A percentile compares a stretch with the other conserved stretches of the same genome.
phyloP scores from a whole-genome alignment of 2,329 filamentous ascomycete species.

The Talaromyces sp. region DNA sequence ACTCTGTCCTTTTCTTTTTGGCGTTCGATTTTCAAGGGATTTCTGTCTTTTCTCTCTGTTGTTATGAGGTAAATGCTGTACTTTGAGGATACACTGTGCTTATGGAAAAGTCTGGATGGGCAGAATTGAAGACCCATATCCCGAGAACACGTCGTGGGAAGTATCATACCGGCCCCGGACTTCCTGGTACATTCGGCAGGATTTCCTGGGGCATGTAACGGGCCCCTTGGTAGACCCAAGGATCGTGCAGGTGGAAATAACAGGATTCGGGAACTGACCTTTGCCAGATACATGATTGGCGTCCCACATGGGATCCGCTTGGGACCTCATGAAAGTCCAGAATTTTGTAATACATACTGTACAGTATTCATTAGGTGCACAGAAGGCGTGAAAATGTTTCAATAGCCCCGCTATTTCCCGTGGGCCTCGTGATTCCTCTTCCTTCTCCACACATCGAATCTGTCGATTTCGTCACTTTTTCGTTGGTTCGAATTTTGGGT shows the following conservation, averaged over 20 bases:
- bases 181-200: not conserved
- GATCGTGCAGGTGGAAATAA: not conserved
- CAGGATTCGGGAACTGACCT: conserved; percentile 14
- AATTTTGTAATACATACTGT: conserved; percentile 14
- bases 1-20: no score
- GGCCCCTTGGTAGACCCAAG: not conserved
- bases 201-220: not conserved
- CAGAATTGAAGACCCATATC: not conserved
- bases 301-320: conserved; percentile 5
- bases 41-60: no score
- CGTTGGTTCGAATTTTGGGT: not conserved
- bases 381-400: no score
- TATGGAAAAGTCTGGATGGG: no score
- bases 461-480: not conserved
- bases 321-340: conserved; percentile 8
- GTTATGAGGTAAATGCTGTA: no score
- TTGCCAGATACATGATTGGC: conserved; percentile 16
- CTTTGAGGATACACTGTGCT: no score
- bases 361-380: not conserved
- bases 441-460: conserved; percentile 1
- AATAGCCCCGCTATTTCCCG: no score
- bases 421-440: not conserved
- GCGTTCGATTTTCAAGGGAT: no score
- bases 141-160: not conserved
- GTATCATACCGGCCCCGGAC: conserved; percentile 5